Evolutionary conservation across 164 flowering plant species (phyloP).

Genomic region (Chimonanthus salicifolius): DNA sequence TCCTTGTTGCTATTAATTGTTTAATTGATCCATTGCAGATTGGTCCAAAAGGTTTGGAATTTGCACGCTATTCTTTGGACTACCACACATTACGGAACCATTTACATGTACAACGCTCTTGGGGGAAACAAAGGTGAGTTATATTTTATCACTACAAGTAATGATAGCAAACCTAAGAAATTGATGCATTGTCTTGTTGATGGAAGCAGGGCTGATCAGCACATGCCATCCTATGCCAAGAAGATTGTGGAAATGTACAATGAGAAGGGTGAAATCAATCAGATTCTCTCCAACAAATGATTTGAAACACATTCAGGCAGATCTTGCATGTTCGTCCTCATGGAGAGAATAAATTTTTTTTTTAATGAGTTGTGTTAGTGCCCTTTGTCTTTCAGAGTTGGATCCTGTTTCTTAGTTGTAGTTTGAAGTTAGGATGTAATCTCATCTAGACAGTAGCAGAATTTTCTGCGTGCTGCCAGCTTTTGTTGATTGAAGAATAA

Average conservation of each 20-base stretch:
- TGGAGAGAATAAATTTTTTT: not conserved
- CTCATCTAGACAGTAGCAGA: no score
- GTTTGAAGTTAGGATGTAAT: no score
- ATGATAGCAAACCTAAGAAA: not conserved
- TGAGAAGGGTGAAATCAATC: slow-evolving; percentile 74
- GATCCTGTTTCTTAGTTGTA: no score
- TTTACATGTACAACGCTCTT: slow-evolving; percentile 63
- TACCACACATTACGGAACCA: slow-evolving; percentile 94
- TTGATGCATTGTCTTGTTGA: not conserved
- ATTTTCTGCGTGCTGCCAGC: not conserved
- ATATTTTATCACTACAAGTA: not conserved
- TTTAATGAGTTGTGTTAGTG: no score
- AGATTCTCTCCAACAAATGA: slow-evolving; percentile 55
- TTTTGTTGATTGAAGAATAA: not conserved
- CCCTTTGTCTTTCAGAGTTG: not conserved
- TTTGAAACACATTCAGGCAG: not conserved
- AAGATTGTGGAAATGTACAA: slow-evolving; percentile 82
- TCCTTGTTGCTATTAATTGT: not conserved
- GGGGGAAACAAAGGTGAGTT: slow-evolving; percentile 88
- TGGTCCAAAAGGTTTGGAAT: slow-evolving; percentile 97
- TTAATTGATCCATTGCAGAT: slow-evolving; percentile 38
- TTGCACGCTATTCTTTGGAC: slow-evolving; percentile 92
- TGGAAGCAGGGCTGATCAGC: slow-evolving; percentile 66
- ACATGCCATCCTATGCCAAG: slow-evolving; percentile 88
- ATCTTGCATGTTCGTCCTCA: not conserved